These are phyloP conservation scores for Umbelopsis sp. DNA, from an alignment of 192 early-diverging fungal genomes.

Conservation along the genomic window DNA sequence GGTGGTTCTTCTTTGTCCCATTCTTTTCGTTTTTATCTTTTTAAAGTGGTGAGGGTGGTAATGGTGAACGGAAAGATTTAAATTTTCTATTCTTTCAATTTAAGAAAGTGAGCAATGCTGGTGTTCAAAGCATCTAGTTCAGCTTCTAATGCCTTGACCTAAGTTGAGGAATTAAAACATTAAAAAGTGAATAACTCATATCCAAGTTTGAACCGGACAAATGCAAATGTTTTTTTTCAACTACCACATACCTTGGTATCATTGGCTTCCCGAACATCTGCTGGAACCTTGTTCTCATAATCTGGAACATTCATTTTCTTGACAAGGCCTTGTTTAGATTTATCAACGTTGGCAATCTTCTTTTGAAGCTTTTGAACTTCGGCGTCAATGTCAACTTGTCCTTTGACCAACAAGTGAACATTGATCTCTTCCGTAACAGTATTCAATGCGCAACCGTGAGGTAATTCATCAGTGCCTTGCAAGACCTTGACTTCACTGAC, in stretches of 20 bases:
- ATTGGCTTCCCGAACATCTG: conserved; percentile 72
- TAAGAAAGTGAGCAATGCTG: conserved; percentile 28
- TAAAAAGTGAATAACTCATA: conserved; percentile 11
- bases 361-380: conserved; percentile 82
- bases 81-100: conserved; percentile 19
- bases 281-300: conserved; percentile 72
- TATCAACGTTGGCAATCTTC: conserved; percentile 68
- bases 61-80: too few relatives aligned
- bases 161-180: conserved; percentile 22
- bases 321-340: conserved; percentile 56
- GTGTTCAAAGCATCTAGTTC: conserved; percentile 18
- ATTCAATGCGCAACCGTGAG: conserved; percentile 78
- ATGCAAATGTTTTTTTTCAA: conserved; percentile 1
- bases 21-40: too few relatives aligned
- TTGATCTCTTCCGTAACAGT: conserved; percentile 70
- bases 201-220: conserved; percentile 18
- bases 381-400: conserved; percentile 73
- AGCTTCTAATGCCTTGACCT: conserved; percentile 23
- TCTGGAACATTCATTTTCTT: conserved; percentile 69
- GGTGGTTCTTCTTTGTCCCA: too few relatives aligned
- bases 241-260: conserved; percentile 50
- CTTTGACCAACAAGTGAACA: conserved; percentile 77
- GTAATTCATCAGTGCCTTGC: conserved; percentile 50
- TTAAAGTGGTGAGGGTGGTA: too few relatives aligned
- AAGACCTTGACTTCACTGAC: conserved; percentile 68